phyloP scores from a whole-genome alignment of 176 grass and related monocot genomes.

The Oryza coarctata region DNA sequence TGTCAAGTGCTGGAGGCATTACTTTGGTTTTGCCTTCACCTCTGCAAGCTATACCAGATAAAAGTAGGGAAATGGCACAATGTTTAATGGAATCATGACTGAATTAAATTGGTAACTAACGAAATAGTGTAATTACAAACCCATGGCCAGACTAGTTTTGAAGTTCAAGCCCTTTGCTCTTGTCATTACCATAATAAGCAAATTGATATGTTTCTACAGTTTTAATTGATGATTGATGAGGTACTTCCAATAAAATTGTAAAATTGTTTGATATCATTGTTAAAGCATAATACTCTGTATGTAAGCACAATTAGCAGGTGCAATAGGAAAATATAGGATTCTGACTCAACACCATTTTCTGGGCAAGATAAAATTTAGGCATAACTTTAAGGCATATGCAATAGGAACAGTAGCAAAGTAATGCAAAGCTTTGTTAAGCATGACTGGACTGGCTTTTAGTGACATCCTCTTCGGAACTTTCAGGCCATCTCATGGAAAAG shows the following conservation, averaged over 20 bases:
- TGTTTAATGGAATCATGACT: neutral
- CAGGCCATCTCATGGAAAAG: slow-evolving; percentile 96
- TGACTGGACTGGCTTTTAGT: slow-evolving; percentile 1
- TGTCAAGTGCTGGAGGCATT: neutral
- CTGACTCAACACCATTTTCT: neutral
- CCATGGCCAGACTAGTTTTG: neutral
- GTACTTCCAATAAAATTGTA: neutral
- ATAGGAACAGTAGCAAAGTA: neutral
- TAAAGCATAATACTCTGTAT: neutral
- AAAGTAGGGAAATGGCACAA: neutral
- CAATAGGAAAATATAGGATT: neutral
- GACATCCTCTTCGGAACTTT: slow-evolving; percentile 9
- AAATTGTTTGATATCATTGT: neutral
- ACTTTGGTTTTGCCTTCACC: neutral
- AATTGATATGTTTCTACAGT: neutral
- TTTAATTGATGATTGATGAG: neutral
- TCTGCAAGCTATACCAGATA: neutral
- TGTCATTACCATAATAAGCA: neutral
- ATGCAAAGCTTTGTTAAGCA: neutral
- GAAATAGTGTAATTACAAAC: neutral
- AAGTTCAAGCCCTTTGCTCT: neutral
- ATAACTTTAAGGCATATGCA: neutral
- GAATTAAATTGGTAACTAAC: neutral
- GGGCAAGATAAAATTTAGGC: neutral
- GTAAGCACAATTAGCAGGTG: neutral